Base-by-base conservation (phyloP, 1,139 yeast genomes). In the Suhomyces maxii region DNA sequence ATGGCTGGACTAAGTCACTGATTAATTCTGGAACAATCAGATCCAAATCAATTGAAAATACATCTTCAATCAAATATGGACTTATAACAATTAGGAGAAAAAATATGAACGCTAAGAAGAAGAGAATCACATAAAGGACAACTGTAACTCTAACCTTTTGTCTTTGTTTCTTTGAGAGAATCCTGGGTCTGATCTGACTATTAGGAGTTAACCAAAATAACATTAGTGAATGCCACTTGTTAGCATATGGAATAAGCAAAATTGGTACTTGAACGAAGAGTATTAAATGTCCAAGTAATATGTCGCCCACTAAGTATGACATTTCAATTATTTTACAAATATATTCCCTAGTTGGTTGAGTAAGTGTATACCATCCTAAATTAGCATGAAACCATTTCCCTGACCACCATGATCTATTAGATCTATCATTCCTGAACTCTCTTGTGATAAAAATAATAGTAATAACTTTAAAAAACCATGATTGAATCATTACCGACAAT, bases 121-220 rank as follows among this genome's bases (percentile, higher is more conserved):
- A 69, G 61, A 86, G 26, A 71, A 64, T 5, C 64, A 51, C 57
- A 52, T 67, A n/a, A 67, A 82, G 41, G 57, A 67, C 31, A 58
- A 65, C 49, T 63, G 73, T 60, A 7, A 58, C 50, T 36, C 67
- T 58, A 28, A 71, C 59, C 8, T 52, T 57, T 28, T 65, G 45
- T 65, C 65, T 41, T 61, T 64, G 54, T 57, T 68, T 56, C 77
- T 71, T 50, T 51, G 69, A 59, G 12, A 68, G 54, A 14, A 71
- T 55, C 48, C 78, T 63, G 46, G 78, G 64, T 40, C 78, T 65
- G 39, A 79, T 60, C 54, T 81, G 78, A 51, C 71, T 63, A 1
- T 79, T 75, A 1, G 96, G 96, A 41, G 74, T 77, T 44, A 89
- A 69, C 97, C 97, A 90, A 62, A 89, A 82, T 39, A 90, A 69